Percentiles rank a stretch among this genome's conserved stretches.
phyloP scores from a whole-genome alignment of 2,329 filamentous ascomycete genomes.

The Elsinoe ampelina region DNA sequence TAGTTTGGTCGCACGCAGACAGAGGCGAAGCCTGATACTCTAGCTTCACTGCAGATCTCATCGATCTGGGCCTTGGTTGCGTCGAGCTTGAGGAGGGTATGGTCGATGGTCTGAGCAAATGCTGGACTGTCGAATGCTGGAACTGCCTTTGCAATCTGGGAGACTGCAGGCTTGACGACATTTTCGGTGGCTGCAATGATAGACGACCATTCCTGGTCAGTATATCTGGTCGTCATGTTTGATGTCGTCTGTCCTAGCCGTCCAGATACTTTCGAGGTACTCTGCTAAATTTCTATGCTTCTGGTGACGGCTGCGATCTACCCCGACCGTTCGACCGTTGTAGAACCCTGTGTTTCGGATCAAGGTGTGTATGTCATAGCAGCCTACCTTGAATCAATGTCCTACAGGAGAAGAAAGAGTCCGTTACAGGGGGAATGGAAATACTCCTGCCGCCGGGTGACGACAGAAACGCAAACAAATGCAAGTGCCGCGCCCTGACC shows the following conservation, averaged over 20 bases:
- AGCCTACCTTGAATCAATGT: constrained; percentile 16
- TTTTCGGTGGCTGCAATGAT: constrained; percentile 31
- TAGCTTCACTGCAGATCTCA: constrained; percentile 46
- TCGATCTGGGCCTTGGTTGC: constrained; percentile 42
- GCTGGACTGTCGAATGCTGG: constrained; percentile 15
- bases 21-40: constrained; percentile 38
- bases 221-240: constrained; percentile 35
- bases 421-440: not conserved
- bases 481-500: not conserved
- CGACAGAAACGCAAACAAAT: not conserved
- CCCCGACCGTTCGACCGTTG: constrained; percentile 4
- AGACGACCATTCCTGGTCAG: constrained; percentile 36
- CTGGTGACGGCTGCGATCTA: no score
- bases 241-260: not conserved
- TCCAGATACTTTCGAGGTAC: no score
- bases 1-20: constrained; percentile 49
- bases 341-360: not conserved
- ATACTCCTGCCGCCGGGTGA: not conserved
- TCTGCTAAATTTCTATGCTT: no score
- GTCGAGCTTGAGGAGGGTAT: constrained; percentile 43
- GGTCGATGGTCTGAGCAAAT: constrained; percentile 34
- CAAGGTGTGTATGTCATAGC: constrained; percentile 4
- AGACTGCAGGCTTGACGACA: constrained; percentile 6
- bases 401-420: not conserved
- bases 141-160: not conserved